phyloP scores from a whole-genome alignment of 108 stramenopile species.

The Cyclotella cryptica region DNA sequence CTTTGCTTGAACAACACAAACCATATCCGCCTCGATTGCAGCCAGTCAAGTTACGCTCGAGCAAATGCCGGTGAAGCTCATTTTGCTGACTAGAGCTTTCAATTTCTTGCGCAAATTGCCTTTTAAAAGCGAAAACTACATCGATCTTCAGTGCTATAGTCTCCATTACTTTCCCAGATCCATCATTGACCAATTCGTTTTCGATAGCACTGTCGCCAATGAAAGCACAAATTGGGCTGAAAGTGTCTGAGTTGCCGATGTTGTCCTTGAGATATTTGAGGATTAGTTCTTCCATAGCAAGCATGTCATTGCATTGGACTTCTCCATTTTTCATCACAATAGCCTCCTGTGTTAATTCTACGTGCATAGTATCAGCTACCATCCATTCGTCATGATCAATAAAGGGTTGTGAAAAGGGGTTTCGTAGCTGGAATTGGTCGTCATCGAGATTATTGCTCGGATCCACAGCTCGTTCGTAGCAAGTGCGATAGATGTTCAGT shows the following conservation, averaged over 20 bases:
- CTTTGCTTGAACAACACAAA: constrained; percentile 6
- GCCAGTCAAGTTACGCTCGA: not conserved
- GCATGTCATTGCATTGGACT: not conserved
- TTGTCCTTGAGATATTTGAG: constrained; percentile 12
- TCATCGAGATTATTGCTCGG: not conserved
- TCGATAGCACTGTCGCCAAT: constrained; percentile 7
- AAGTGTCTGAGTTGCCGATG: not conserved
- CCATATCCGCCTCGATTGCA: not conserved
- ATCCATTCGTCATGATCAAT: constrained; percentile 9
- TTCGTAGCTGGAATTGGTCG: not conserved
- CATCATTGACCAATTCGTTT: not conserved
- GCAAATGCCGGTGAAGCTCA: not conserved
- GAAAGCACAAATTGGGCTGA: not conserved
- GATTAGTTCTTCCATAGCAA: constrained; percentile 1
- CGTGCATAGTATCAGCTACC: constrained; percentile 3
- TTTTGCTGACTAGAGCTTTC: not conserved
- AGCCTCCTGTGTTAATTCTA: not conserved
- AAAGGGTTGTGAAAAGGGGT: not conserved
- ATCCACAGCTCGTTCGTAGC: constrained; percentile 4
- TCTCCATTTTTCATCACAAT: not conserved
- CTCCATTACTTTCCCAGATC: not conserved
- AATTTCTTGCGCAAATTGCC: not conserved
- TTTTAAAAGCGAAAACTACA: not conserved
- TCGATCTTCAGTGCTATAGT: constrained; percentile 1
- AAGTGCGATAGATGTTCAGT: constrained; percentile 7